Percentiles rank a stretch among this genome's conserved stretches.
Evolutionary conservation across 2,329 filamentous ascomycete genomes (phyloP).

Genomic region (Fusarium sarcochroum): DNA sequence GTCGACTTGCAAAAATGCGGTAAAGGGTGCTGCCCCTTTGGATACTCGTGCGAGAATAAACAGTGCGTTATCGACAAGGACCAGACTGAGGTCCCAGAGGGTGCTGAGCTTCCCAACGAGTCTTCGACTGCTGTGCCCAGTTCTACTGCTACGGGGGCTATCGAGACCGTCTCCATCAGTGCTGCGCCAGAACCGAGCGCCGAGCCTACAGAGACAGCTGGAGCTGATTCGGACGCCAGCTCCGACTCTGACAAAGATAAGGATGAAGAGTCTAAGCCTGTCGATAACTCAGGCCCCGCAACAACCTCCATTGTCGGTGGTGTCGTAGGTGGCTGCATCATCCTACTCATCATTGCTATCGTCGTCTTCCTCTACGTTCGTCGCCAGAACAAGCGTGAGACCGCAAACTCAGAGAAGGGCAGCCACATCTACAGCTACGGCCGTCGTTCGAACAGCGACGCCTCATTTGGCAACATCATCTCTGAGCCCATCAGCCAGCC

Average conservation of each 20-base stretch:
- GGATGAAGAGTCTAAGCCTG: conserved; percentile 20
- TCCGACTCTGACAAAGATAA: conserved; percentile 13
- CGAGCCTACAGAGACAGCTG: conserved; percentile 31
- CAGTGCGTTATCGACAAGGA: conserved; percentile 68
- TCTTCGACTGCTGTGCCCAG: conserved; percentile 38
- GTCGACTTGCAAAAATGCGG: conserved; percentile 71
- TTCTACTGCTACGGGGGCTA: conserved; percentile 40
- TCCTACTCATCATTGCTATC: conserved; percentile 57
- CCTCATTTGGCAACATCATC: conserved; percentile 62
- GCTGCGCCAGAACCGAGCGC: conserved; percentile 35
- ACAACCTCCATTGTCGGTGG: conserved; percentile 63
- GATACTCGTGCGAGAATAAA: conserved; percentile 73
- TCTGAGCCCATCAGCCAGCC: conserved; percentile 68
- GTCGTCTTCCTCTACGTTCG: conserved; percentile 59
- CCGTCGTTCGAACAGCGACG: conserved; percentile 42
- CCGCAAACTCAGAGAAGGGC: conserved; percentile 40
- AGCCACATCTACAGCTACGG: conserved; percentile 29
- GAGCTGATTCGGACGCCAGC: conserved; percentile 23
- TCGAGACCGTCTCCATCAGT: conserved; percentile 44
- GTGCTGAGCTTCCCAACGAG: conserved; percentile 45
- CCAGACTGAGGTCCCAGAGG: conserved; percentile 60
- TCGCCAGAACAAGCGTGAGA: conserved; percentile 47
- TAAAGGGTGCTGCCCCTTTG: conserved; percentile 77
- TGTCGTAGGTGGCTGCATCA: conserved; percentile 61
- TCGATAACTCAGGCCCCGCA: conserved; percentile 46